These are phyloP conservation scores for Ceratocystis colombiana DNA, from an alignment of 2,329 filamentous ascomycete genomes.

Conservation along the genomic window DNA sequence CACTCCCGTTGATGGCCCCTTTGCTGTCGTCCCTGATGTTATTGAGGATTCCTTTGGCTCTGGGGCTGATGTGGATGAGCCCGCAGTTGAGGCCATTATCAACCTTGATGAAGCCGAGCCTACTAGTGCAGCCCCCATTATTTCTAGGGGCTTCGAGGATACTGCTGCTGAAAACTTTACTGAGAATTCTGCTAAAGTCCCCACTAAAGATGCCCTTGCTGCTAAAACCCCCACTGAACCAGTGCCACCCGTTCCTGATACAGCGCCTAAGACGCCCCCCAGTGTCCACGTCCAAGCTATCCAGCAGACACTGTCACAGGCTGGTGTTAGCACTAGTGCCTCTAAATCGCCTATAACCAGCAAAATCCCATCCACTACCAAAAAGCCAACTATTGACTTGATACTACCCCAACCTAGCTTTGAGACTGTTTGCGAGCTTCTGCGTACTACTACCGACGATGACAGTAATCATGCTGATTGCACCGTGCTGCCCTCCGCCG, in stretches of 20 bases:
- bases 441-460: neutral
- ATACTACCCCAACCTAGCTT: neutral
- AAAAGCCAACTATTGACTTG: neutral
- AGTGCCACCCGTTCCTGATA: neutral
- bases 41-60: slow-evolving; percentile 1
- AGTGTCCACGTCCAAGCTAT: neutral
- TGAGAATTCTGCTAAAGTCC: neutral
- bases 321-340: neutral
- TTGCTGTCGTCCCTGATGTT: neutral
- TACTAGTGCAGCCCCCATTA: neutral
- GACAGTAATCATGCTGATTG: neutral
- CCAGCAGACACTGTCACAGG: neutral
- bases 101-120: neutral
- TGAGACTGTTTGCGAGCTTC: slow-evolving; percentile 1
- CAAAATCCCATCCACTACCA: neutral
- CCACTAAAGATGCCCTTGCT: neutral
- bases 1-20: neutral
- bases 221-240: neutral
- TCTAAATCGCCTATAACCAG: neutral
- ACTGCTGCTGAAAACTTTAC: neutral
- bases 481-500: neutral
- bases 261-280: neutral
- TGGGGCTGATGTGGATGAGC: neutral
- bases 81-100: neutral
- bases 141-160: neutral